Percentiles rank a stretch among this genome's conserved stretches.
These are phyloP conservation scores for Gastrolobium bilobum DNA, from an alignment of 306 rosid genomes.

Conservation along the genomic window DNA sequence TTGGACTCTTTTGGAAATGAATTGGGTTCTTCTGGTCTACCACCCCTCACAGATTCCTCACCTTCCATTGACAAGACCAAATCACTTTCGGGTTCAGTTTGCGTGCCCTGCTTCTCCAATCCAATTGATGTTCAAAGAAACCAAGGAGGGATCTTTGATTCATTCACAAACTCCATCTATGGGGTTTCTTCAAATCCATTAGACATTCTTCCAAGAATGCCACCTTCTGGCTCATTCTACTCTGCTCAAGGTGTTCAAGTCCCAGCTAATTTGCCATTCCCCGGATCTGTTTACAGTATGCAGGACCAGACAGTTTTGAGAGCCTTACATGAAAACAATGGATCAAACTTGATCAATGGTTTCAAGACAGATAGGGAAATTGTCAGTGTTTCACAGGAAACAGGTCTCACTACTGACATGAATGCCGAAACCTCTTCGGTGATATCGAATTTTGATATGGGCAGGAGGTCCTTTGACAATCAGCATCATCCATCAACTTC, in stretches of 20 bases:
- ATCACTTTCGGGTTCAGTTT: conserved; percentile 53
- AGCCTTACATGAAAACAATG: conserved; percentile 68
- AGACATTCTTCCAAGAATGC: conserved; percentile 54
- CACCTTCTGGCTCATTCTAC: conserved; percentile 51
- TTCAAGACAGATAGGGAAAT: conserved; percentile 75
- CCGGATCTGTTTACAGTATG: conserved; percentile 50
- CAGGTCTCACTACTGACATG: conserved; percentile 62
- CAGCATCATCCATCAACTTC: conserved; percentile 58
- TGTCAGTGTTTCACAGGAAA: conserved; percentile 68
- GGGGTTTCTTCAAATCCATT: conserved; percentile 54
- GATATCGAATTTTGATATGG: conserved; percentile 64
- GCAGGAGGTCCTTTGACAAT: conserved; percentile 58
- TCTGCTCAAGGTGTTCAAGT: conserved; percentile 50
- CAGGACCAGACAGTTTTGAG: conserved; percentile 70
- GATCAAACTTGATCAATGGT: conserved; percentile 53
- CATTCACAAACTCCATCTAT: conserved; percentile 56
- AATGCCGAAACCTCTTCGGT: conserved; percentile 77
- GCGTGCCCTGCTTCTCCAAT: conserved; percentile 99
- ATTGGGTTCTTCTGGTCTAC: conserved; percentile 62
- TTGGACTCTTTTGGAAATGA: conserved; percentile 59
- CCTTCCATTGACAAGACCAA: conserved; percentile 59
- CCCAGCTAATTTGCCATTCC: conserved; percentile 49
- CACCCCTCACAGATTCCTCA: conserved; percentile 78
- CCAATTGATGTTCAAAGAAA: conserved; percentile 67
- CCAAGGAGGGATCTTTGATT: conserved; percentile 60